phyloP scores from a whole-genome alignment of 352 stramenopile species.

The Globisporangium recalcitrans region DNA sequence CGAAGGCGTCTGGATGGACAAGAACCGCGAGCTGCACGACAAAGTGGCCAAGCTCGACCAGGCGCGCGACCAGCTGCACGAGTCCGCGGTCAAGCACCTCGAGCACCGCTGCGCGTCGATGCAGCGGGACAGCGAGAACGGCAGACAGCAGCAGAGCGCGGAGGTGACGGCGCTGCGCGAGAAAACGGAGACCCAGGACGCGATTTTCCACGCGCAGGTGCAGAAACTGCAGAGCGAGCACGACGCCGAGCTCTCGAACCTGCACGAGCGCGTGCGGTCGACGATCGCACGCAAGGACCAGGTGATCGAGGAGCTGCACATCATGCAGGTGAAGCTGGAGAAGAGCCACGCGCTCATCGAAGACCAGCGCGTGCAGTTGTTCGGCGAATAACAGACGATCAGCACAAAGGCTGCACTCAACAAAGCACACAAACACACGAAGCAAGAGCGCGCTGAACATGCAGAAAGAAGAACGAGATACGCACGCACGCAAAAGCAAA shows the following conservation, averaged over 20 bases:
- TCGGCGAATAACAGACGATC: slow-evolving; percentile 33
- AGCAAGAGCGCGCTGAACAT: background rate
- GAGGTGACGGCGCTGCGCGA: slow-evolving; percentile 45
- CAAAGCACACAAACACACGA: background rate
- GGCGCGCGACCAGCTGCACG: slow-evolving; percentile 43
- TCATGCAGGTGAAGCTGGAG: slow-evolving; percentile 69
- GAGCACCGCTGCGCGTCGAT: slow-evolving; percentile 40
- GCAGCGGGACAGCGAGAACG: slow-evolving; percentile 36
- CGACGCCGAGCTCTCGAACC: slow-evolving; percentile 45
- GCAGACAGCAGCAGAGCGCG: slow-evolving; percentile 35
- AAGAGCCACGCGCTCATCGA: slow-evolving; percentile 74
- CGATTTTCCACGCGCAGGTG: slow-evolving; percentile 34
- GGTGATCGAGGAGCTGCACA: slow-evolving; percentile 52
- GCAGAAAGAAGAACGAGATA: background rate
- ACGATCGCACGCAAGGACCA: slow-evolving; percentile 70
- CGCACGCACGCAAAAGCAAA: background rate
- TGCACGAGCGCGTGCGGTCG: slow-evolving; percentile 66
- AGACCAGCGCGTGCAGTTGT: slow-evolving; percentile 67
- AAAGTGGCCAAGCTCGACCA: slow-evolving; percentile 52
- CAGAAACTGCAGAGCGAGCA: slow-evolving; percentile 44
- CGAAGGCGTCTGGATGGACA: slow-evolving; percentile 83
- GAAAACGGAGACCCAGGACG: slow-evolving; percentile 34
- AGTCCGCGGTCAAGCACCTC: slow-evolving; percentile 31
- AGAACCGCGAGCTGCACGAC: slow-evolving; percentile 74
- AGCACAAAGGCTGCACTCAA: background rate